Base-by-base conservation (phyloP, 164 flowering plant genomes). In the Echeveria elegans region DNA sequence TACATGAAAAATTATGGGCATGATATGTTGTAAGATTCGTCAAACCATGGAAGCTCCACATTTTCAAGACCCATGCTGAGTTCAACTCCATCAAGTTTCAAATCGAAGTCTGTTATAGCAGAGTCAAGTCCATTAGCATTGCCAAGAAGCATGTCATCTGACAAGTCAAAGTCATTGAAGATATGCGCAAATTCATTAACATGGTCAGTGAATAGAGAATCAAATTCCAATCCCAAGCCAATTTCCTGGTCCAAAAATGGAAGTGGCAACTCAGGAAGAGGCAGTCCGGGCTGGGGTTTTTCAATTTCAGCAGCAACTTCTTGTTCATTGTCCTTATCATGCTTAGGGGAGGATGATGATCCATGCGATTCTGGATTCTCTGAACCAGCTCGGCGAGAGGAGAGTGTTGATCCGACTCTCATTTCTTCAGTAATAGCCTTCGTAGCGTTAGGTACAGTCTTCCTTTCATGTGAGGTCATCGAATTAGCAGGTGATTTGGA, bases 1-100 rank as follows among this genome's bases (percentile, higher is more conserved):
- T 76, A 77, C 71, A 84, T 82, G 81, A 85, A 88, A 86, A 86
- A 83, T 76, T 53, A 53, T 12, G 32, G 61, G 32, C 61, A 56
- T 28, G 61, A 32, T 26, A 56, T 56, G 61, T 56, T 56, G 16
- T 23, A 24, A 3, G 59, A 53, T 53, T 53, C 59, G 14, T 56
- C 61, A 4, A 56, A 11, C 18, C 61, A 56, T 14, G 61, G 61
- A 56, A 56, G 32, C 2, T 56, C 61, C 61, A 56, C 14, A 0
- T 56, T 56, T 28, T 56, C 61, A 56, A 56, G 61, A 11, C n/a
- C 61, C 61, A 56, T 56, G 61, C 19, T 56, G 32, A 56, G 61
- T 18, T 56, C 32, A 26, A 28, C 61, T 56, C 61, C 61, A 28
- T 56, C 61, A 56, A 28, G 19, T 1, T 56, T 56, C 31, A 56